Conservation (phyloP, 768 basidiomycete genomes). For the Phlebiopsis gigantea region DNA sequence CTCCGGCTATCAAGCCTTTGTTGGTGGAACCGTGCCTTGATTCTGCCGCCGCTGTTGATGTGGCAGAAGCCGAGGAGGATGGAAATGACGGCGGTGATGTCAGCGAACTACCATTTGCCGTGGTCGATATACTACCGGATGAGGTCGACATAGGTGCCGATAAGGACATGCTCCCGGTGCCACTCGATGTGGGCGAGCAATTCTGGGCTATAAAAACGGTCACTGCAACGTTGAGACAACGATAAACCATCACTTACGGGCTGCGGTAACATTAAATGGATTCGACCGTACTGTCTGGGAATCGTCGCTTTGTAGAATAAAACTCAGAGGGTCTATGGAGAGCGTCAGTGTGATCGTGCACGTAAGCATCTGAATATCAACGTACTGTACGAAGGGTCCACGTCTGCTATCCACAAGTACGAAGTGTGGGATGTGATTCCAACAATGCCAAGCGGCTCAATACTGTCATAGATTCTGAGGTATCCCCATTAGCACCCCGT, state of each 20-base stretch:
- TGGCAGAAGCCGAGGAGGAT: background rate
- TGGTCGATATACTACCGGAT: background rate
- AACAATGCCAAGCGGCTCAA: background rate
- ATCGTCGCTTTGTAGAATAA: background rate
- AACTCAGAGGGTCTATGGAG: background rate
- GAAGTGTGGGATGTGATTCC: background rate
- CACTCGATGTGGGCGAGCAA: background rate
- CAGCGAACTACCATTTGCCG: background rate
- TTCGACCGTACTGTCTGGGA: background rate
- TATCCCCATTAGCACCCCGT: background rate
- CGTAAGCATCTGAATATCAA: background rate
- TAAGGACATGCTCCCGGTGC: background rate
- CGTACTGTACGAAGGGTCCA: constrained; percentile 1
- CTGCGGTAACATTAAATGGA: background rate
- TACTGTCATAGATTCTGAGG: background rate
- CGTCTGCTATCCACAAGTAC: background rate
- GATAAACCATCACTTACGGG: background rate
- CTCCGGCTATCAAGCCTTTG: background rate
- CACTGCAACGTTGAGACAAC: background rate
- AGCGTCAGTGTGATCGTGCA: background rate
- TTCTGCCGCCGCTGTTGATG: background rate
- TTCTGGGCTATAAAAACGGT: background rate
- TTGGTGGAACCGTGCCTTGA: background rate
- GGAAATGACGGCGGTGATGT: background rate
- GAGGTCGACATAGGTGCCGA: background rate